These are phyloP conservation scores for Cercospora sp. DNA, from an alignment of 2,329 filamentous ascomycete species.

Conservation along the genomic window DNA sequence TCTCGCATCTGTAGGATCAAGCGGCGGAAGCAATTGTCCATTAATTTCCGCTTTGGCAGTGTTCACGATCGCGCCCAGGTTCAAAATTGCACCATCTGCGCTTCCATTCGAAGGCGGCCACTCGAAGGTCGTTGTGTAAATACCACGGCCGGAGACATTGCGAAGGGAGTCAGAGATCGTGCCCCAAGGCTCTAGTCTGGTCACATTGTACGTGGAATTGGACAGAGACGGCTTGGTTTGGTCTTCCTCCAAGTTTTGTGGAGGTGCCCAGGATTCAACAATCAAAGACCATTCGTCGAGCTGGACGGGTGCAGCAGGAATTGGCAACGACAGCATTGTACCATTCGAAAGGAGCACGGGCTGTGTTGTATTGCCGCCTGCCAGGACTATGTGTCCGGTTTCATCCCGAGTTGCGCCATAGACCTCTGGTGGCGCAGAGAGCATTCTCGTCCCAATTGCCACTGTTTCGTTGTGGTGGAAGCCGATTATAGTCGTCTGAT, in stretches of 20 bases:
- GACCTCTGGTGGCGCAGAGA: slow-evolving; percentile 17
- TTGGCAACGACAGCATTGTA: slow-evolving; percentile 23
- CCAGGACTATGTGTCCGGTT: background rate
- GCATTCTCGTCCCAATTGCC: background rate
- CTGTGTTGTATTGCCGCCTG: slow-evolving; percentile 13
- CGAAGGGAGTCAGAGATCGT: slow-evolving; percentile 34
- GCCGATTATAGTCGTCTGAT: slow-evolving; percentile 46
- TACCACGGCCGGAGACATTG: slow-evolving; percentile 40
- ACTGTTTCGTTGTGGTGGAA: slow-evolving; percentile 36
- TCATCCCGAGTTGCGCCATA: slow-evolving; percentile 8
- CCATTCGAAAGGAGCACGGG: slow-evolving; percentile 23
- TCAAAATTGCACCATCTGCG: slow-evolving; percentile 33
- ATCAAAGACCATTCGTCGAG: slow-evolving; percentile 43
- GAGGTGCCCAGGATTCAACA: slow-evolving; percentile 45
- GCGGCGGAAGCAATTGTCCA: slow-evolving; percentile 33
- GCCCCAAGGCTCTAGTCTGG: slow-evolving; percentile 41
- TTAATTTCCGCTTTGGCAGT: slow-evolving; percentile 38
- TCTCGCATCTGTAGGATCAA: slow-evolving; percentile 36
- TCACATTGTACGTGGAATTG: slow-evolving; percentile 40
- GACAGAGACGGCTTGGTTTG: slow-evolving; percentile 22
- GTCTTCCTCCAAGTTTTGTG: slow-evolving; percentile 35
- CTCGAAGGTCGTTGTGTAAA: slow-evolving; percentile 40
- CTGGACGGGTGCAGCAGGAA: slow-evolving; percentile 10
- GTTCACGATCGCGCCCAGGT: slow-evolving; percentile 36
- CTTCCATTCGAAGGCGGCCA: slow-evolving; percentile 26